phyloP scores from a whole-genome alignment of 192 early-diverging fungal genomes.

The Phycomyces blakesleeanus region DNA sequence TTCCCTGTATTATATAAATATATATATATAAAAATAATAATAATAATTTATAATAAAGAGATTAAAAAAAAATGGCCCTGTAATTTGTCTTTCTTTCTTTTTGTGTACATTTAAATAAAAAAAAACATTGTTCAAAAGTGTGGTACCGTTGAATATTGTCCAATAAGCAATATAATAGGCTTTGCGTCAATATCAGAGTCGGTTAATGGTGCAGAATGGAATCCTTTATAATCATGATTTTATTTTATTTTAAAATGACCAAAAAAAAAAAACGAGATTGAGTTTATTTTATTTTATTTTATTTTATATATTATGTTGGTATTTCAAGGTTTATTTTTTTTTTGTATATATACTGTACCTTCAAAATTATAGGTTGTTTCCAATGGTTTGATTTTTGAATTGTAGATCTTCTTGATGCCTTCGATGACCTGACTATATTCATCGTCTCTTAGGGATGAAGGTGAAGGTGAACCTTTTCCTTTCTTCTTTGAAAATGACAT shows the following conservation, averaged over 20 bases:
- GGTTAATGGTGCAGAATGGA: constrained; percentile 66
- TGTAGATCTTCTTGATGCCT: constrained; percentile 62
- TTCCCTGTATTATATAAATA: constrained; percentile 43
- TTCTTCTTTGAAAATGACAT: neutral
- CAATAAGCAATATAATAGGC: constrained; percentile 79
- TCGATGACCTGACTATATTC: constrained; percentile 56
- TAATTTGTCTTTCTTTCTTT: no score
- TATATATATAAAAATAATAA: neutral
- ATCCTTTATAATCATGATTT: constrained; percentile 23
- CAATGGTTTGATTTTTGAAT: constrained; percentile 65
- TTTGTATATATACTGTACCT: constrained; percentile 39
- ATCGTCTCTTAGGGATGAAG: constrained; percentile 11
- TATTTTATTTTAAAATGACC: no score
- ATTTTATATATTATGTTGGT: no score
- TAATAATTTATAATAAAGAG: no score
- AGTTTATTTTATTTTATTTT: no score
- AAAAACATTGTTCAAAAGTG: neutral
- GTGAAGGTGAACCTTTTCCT: neutral
- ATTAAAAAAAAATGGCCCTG: no score
- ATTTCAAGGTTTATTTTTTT: neutral
- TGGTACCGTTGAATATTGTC: constrained; percentile 72
- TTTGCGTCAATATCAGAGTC: constrained; percentile 78
- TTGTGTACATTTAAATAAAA: no score
- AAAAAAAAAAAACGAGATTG: no score
- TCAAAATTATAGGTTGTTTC: constrained; percentile 70